Percentiles rank a stretch among this genome's conserved stretches.
These are phyloP conservation scores for Hepatocystis sp. DNA, from an alignment of 169 alveolate species.

Conservation along the genomic window DNA sequence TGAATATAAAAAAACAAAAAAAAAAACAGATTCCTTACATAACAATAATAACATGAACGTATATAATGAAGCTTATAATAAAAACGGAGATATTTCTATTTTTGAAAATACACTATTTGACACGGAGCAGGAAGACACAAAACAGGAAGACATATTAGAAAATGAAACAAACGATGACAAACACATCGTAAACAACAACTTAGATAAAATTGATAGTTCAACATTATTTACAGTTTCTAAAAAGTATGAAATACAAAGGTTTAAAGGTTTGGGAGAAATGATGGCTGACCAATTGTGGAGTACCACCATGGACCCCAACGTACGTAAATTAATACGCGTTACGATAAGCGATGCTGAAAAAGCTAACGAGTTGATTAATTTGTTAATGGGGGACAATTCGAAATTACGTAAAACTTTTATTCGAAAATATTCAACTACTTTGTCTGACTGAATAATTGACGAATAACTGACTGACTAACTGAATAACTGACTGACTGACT, in stretches of 20 bases:
- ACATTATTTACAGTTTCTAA: constrained; percentile 42
- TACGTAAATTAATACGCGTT: constrained; percentile 82
- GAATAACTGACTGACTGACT: no score
- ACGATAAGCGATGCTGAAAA: constrained; percentile 82
- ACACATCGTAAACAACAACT: neutral
- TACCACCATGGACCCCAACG: constrained; percentile 88
- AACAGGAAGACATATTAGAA: neutral
- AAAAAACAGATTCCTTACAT: neutral
- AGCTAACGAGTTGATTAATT: constrained; percentile 78
- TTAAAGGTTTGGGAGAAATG: constrained; percentile 91
- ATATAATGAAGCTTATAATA: neutral
- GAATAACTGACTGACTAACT: no score
- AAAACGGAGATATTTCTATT: neutral
- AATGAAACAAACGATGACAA: neutral
- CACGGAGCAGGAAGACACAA: neutral
- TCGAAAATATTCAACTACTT: constrained; percentile 78
- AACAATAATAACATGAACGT: neutral
- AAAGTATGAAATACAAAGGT: constrained; percentile 82
- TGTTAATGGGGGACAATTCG: constrained; percentile 86
- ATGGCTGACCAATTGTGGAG: constrained; percentile 89
- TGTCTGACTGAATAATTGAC: neutral
- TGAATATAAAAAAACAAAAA: constrained; percentile 6
- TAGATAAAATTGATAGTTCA: neutral
- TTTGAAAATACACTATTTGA: neutral
- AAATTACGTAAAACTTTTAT: constrained; percentile 84